Evolutionary conservation across 805 yeast genomes (phyloP), one percentile per base, ranked within the genome.

Genomic region (Yamadazyma takamatsuzukensis): DNA sequence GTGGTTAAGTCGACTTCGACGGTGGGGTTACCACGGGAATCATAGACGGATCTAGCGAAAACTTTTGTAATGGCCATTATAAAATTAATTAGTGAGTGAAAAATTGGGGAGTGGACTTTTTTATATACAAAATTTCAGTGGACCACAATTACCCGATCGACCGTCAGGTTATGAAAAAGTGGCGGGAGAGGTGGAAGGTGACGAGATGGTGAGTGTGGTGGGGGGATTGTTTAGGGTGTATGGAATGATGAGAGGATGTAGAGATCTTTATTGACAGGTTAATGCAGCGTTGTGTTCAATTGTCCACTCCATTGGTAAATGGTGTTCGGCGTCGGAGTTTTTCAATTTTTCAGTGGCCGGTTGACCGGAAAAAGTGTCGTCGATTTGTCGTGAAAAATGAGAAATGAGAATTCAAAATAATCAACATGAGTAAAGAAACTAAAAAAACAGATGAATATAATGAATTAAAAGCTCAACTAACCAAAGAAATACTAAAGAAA

Each of bases 21-120:
- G 54, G 98, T 90, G 74, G 98, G 98, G 82, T 90, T 93, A 74
- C 97, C 97, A 75, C 98, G 87, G 57, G 97, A 90, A 76, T 90
- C 98, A 83, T 93, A 90, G 71, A 90, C 96, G 78, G 80, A 83
- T 75, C 98, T 89, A 59, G 97, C 85, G 70, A 75, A 80, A 55
- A 89, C 72, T 72, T 90, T 89, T 52, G 85, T 67, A 59, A 86
- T 78, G 54, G 96, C 83, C 95, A 86, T 86, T 64, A 36, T 62
- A 37, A 30, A 19, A 30, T 23, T 31, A 23, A 21, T 34, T 30
- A 30, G 32, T 25, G 27, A 18, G 10, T 24, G 27, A 23, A 27
- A 23, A 24, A 15, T 33, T 21, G 21, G 10, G 21, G 7, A 7
- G 15, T 26, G 30, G 33, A 33, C 12, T 23, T 18, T 25, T 37